These are phyloP conservation scores for Neurospora hispaniola DNA, from an alignment of 495 filamentous ascomycete species.

Conservation along the genomic window DNA sequence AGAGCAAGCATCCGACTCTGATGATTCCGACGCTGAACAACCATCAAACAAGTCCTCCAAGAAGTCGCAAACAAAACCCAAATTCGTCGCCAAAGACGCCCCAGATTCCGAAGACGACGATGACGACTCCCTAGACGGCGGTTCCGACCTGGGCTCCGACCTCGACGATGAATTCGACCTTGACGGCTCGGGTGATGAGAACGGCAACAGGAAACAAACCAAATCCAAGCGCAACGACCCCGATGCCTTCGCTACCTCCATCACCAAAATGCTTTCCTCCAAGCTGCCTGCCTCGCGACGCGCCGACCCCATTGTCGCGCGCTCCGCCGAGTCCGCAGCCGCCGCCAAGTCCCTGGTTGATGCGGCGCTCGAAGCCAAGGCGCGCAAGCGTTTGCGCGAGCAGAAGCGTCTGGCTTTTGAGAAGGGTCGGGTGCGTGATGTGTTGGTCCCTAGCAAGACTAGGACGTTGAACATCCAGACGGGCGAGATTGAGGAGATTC, in stretches of 20 bases:
- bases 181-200: constrained; percentile 24
- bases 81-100: constrained; percentile 24
- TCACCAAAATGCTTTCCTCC: constrained; percentile 77
- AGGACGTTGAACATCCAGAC: constrained; percentile 31
- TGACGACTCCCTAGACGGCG: constrained; percentile 5
- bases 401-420: constrained; percentile 76
- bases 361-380: constrained; percentile 66
- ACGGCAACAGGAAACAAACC: constrained; percentile 14
- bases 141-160: background rate
- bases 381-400: constrained; percentile 63
- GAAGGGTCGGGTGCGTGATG: constrained; percentile 77
- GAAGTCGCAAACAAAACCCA: constrained; percentile 9
- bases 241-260: constrained; percentile 76
- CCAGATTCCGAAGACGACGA: constrained; percentile 20
- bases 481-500: constrained; percentile 30
- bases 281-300: constrained; percentile 75
- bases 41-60: constrained; percentile 8
- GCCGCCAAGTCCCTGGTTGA: constrained; percentile 57
- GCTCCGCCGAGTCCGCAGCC: constrained; percentile 57
- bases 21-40: constrained; percentile 22
- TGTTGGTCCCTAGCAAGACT: constrained; percentile 44
- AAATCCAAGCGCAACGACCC: constrained; percentile 81
- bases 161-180: constrained; percentile 25
- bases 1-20: constrained; percentile 24
- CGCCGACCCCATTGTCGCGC: constrained; percentile 78